Base-by-base conservation (phyloP, 495 filamentous ascomycete genomes). In the Neurospora hispaniola region DNA sequence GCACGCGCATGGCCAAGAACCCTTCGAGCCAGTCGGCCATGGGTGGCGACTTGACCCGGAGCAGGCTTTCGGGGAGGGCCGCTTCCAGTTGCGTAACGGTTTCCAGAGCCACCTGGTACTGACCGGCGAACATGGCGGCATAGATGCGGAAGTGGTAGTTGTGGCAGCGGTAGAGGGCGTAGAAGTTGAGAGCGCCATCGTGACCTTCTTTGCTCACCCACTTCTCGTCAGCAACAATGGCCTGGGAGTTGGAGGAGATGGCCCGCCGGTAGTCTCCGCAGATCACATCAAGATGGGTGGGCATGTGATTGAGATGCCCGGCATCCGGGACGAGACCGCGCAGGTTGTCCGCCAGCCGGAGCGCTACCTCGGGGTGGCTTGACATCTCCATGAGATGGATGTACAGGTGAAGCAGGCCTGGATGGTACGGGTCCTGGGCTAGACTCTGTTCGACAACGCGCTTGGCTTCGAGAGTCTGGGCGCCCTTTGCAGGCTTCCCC, bases 321-420 rank as follows among this genome's bases (percentile, higher is more conserved):
- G 88, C 84, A 71, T 92, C 89, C 0, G 90, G 90, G 0, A 90
- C 85, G 2, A 92, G 83, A 1, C 84, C 85, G 3, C 89, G 87
- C 3, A 93, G 84, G 54, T 84, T 82, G 71, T 91, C 86, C 0
- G 90, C 89, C 7, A 83, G 82, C 2, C 79, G 78, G 3, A 92
- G 78, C 0, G 88, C 90, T 6, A 74, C 77, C 71, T 91, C 90
- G 0, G 90, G 90, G 2, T 84, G 84, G 0, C 78, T 74, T 4
- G 89, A 92, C 90, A 92, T 92, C 76, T 93, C 90, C 88, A 91
- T 90, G 16, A 91, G 82, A 75, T 93, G 91, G 71, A 92, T 91
- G 73, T 92, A 92, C 3, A 91, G 79, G 76, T 93, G 90, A 31
- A 93, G 76, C 4, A 93, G 78, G 3, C 90, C 90, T 0, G 90